A percentile compares a stretch with the other conserved stretches of the same genome.
phyloP scores from a whole-genome alignment of 1,284 basidiomycete genomes.

The Cryptococcus hybrid region DNA sequence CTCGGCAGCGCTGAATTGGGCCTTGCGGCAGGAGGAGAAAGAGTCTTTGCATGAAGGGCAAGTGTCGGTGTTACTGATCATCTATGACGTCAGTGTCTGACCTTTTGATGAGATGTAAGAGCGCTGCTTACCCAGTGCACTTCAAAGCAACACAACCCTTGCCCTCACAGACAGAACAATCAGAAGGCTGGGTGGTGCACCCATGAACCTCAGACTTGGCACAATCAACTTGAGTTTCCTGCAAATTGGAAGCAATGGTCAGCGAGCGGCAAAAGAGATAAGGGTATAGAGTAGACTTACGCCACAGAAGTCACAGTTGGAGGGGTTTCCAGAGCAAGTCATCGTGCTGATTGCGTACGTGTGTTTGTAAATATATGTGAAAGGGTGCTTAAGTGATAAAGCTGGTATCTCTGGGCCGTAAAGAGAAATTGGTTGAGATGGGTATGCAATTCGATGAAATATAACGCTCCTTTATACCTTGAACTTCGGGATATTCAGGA shows the following conservation, averaged over 20 bases:
- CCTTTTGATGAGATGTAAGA: background rate
- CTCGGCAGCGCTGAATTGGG: constrained; percentile 33
- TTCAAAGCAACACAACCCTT: constrained; percentile 41
- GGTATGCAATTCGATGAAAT: background rate
- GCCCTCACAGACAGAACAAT: constrained; percentile 40
- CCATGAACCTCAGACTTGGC: constrained; percentile 41
- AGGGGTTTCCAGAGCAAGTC: constrained; percentile 45
- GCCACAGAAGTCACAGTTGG: constrained; percentile 45
- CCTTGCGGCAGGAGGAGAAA: constrained; percentile 39
- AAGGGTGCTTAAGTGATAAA: background rate
- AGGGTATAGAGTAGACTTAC: constrained; percentile 18
- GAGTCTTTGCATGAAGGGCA: constrained; percentile 41
- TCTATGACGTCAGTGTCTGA: constrained; percentile 1
- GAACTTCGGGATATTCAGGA: background rate
- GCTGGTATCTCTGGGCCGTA: background rate
- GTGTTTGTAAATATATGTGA: background rate
- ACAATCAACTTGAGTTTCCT: constrained; percentile 29
- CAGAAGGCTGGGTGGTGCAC: constrained; percentile 38
- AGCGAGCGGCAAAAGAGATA: background rate
- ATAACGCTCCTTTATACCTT: background rate
- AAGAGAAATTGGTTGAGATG: background rate
- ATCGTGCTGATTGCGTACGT: constrained; percentile 11
- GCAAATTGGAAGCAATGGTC: background rate
- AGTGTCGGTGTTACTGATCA: constrained; percentile 34
- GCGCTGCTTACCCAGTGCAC: constrained; percentile 43